Conservation (phyloP, 2,329 filamentous ascomycete species). For the Zymoseptoria brevis region DNA sequence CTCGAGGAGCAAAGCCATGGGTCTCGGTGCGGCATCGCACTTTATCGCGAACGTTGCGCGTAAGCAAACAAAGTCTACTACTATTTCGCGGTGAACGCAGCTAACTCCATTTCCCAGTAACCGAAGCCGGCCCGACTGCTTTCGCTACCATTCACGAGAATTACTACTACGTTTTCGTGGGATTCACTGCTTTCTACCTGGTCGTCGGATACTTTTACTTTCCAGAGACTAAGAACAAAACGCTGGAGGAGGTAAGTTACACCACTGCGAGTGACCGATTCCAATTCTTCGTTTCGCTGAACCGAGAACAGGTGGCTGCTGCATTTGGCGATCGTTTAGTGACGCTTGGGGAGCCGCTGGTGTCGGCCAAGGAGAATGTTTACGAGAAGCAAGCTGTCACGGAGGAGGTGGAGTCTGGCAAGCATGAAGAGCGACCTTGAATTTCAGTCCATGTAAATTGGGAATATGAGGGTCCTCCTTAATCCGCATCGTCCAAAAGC, state of each 20-base stretch:
- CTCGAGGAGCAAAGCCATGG: conserved; percentile 49
- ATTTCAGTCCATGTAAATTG: not conserved
- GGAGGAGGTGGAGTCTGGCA: not conserved
- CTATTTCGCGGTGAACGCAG: not conserved
- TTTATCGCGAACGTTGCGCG: conserved; percentile 32
- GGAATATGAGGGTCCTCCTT: not conserved
- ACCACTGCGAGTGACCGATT: no score
- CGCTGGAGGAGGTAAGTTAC: conserved; percentile 17
- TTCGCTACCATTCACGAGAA: conserved; percentile 52
- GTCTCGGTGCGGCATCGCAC: conserved; percentile 46
- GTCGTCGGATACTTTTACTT: conserved; percentile 48
- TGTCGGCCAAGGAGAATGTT: conserved; percentile 14
- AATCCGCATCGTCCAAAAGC: not conserved
- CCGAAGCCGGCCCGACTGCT: conserved; percentile 42
- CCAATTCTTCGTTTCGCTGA: no score
- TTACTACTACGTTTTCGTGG: conserved; percentile 54
- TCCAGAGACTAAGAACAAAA: conserved; percentile 32
- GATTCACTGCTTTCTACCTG: conserved; percentile 45
- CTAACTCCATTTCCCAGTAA: conserved; percentile 13
- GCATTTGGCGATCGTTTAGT: conserved; percentile 29
- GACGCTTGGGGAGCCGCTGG: conserved; percentile 21
- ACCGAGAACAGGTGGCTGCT: conserved; percentile 16
- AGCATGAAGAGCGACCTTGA: not conserved
- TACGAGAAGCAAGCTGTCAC: conserved; percentile 17
- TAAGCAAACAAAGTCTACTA: conserved; percentile 1